Evolutionary conservation across 441 rosid species (phyloP).

Genomic region (Omphalea diandra): DNA sequence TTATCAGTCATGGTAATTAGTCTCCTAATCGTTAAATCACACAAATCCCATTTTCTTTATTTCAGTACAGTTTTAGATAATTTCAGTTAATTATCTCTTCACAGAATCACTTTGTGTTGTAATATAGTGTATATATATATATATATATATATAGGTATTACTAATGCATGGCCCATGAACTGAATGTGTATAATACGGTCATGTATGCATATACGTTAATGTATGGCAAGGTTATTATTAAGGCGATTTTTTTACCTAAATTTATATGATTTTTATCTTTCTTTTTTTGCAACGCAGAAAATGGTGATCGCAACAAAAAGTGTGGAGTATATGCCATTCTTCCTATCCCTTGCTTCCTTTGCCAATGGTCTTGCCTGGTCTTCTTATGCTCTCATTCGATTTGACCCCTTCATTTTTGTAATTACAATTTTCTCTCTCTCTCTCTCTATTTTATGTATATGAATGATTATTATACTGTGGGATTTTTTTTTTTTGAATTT

Average conservation of each 20-base stretch:
- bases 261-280: not conserved
- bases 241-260: constrained; percentile 1
- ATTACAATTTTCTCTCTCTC: not conserved
- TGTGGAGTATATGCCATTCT: constrained; percentile 91
- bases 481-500: no score
- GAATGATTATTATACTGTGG: no score
- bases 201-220: no score
- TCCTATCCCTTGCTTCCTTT: constrained; percentile 62
- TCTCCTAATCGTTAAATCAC: not conserved
- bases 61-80: not conserved
- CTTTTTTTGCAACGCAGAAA: constrained; percentile 45
- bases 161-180: no score
- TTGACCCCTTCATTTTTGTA: constrained; percentile 79
- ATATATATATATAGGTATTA: no score
- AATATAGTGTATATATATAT: not conserved
- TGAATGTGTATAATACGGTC: no score
- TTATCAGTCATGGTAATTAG: constrained; percentile 71
- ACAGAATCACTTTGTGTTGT: not conserved
- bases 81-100: not conserved
- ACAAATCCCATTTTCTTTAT: not conserved
- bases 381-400: constrained; percentile 66
- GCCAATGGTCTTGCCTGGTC: constrained; percentile 73
- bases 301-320: constrained; percentile 77
- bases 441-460: not conserved
- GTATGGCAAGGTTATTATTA: not conserved